These are phyloP conservation scores for Blastobotrys parvus DNA, from an alignment of 805 yeast species.

Conservation along the genomic window DNA sequence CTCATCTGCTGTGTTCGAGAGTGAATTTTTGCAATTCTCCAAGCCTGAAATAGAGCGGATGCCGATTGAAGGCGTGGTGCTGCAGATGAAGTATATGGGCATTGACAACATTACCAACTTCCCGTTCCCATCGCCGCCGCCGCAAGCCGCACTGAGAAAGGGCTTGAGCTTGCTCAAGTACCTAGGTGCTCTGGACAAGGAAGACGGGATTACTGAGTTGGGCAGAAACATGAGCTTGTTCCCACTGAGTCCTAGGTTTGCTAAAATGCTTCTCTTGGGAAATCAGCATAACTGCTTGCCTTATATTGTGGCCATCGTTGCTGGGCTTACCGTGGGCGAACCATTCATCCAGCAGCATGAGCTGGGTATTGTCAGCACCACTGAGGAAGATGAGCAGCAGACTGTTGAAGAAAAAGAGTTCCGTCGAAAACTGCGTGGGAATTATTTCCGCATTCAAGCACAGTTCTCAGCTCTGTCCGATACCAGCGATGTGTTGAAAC, in stretches of 20 bases:
- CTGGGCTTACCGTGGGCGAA: conserved; percentile 89
- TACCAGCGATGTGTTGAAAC: conserved; percentile 63
- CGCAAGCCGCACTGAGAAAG: conserved; percentile 43
- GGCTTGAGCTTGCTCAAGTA: conserved; percentile 63
- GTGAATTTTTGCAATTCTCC: conserved; percentile 73
- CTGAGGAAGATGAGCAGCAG: conserved; percentile 21
- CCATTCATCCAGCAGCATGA: conserved; percentile 75
- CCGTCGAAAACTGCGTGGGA: conserved; percentile 36
- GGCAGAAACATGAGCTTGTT: conserved; percentile 84
- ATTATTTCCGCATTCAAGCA: conserved; percentile 50
- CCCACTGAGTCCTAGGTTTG: conserved; percentile 89
- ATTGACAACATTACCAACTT: conserved; percentile 82
- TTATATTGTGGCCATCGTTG: conserved; percentile 82
- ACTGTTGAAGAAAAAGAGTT: conserved; percentile 29
- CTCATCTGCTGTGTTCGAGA: conserved; percentile 90
- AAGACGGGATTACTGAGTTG: conserved; percentile 54
- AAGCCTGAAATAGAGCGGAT: conserved; percentile 85
- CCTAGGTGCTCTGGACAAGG: conserved; percentile 63
- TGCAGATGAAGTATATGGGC: conserved; percentile 96
- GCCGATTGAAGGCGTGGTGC: conserved; percentile 95
- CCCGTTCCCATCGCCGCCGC: conserved; percentile 96
- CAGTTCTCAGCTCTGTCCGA: conserved; percentile 62
- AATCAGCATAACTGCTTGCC: conserved; percentile 81
- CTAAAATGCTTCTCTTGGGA: conserved; percentile 82
- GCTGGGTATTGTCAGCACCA: conserved; percentile 39